Percentiles rank a stretch among this genome's conserved stretches.
These are phyloP conservation scores for Eremothecium coryli DNA, from an alignment of 1,139 yeast genomes.

Conservation along the genomic window DNA sequence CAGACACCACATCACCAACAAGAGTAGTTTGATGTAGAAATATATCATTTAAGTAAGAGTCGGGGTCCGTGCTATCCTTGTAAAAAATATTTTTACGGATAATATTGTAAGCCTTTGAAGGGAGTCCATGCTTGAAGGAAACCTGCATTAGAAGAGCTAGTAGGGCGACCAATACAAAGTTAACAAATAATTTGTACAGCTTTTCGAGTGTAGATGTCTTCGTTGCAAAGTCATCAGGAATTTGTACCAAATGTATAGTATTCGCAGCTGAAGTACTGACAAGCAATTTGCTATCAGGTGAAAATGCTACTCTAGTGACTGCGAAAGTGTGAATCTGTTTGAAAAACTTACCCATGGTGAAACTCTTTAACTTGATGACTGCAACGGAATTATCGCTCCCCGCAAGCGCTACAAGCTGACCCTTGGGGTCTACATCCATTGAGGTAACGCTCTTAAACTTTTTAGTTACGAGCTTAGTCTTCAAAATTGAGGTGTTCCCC, in stretches of 20 bases:
- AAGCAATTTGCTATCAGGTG: conserved; percentile 57
- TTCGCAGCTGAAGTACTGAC: conserved; percentile 81
- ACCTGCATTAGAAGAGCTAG: conserved; percentile 35
- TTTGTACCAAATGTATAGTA: conserved; percentile 50
- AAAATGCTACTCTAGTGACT: conserved; percentile 63
- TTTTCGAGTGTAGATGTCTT: conserved; percentile 34
- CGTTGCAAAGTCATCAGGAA: conserved; percentile 46
- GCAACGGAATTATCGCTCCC: conserved; percentile 68
- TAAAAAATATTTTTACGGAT: conserved; percentile 17
- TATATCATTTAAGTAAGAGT: conserved; percentile 8
- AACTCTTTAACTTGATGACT: conserved; percentile 42
- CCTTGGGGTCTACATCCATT: conserved; percentile 40
- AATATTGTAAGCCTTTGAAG: conserved; percentile 20
- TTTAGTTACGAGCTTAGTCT: conserved; percentile 39
- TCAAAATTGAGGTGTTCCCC: conserved; percentile 33
- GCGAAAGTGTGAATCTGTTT: conserved; percentile 70
- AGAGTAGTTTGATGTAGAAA: conserved; percentile 15
- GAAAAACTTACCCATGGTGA: conserved; percentile 42
- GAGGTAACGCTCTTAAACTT: conserved; percentile 63
- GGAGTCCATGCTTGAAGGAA: conserved; percentile 36
- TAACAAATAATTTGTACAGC: conserved; percentile 38
- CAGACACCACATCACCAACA: conserved; percentile 19
- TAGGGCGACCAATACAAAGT: conserved; percentile 38
- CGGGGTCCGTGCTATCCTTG: conserved; percentile 30
- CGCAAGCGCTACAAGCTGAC: conserved; percentile 56